Base-by-base conservation (phyloP, 805 yeast species). In the Blastobotrys mokoenaii region DNA sequence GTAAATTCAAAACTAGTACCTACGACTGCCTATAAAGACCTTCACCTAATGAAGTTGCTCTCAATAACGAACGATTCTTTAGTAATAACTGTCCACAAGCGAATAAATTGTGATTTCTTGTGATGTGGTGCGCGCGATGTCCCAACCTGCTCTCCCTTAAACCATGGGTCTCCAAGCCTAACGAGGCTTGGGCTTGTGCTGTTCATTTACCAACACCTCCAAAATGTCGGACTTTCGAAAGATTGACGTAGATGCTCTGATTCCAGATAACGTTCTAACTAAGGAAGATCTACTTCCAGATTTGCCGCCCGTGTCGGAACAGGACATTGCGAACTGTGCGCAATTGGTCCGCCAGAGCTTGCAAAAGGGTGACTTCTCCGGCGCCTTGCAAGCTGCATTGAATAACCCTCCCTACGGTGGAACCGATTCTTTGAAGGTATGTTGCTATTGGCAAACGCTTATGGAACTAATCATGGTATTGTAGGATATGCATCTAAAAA, bases 161-260 rank as follows among this genome's bases (percentile, higher is more conserved):
- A 22, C 8, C 8, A 22, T 22, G 8, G 27, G 27, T 5, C 27
- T 8, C 27, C 27, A 8, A 22, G 27, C 4, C 27, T 22, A 8
- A 22, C 27, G 27, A 22, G 27, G 27, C 27, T 22, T 22, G 27
- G 27, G 27, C 18, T 14, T 4, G 18, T n/a, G 37, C 15, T 20
- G 14, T 20, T n/a, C 14, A 10, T 10, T 30, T 8, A 29, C 41
- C 33, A 39, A 25, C 41, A 39, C 8, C 41, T 8, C 29, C 17
- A 18, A 38, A 22, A 39, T 41, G 38, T 40, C 44, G 20, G 52
- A 51, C 51, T 68, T 67, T 52, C 57, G 98, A 76, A 80, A 93
- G 74, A 86, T 90, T 56, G 96, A 93, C 63, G 80, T 93, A 44
- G 97, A 93, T 65, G 84, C 87, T 14, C 80, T 79, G 53, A 96